These are phyloP conservation scores for Aspergillus baeticus DNA, from an alignment of 495 filamentous ascomycete species.

Conservation along the genomic window DNA sequence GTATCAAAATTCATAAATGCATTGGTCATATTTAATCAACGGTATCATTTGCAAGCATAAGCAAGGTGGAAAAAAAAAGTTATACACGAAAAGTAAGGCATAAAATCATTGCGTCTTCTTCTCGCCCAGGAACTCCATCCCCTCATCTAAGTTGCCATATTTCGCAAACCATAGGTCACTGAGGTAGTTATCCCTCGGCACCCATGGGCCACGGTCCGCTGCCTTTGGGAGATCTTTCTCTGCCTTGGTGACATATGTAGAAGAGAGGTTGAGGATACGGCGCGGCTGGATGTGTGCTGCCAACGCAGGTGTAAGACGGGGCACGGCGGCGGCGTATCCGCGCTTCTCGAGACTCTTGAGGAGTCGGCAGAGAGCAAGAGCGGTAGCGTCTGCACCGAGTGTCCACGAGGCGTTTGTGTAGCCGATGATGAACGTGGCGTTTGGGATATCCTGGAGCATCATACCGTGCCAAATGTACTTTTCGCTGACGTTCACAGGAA, in stretches of 20 bases:
- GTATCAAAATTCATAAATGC: background rate
- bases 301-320: constrained; percentile 33
- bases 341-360: constrained; percentile 40
- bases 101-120: constrained; percentile 24
- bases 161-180: constrained; percentile 50
- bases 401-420: constrained; percentile 63
- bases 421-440: constrained; percentile 54
- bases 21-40: background rate
- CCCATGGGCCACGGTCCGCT: constrained; percentile 52
- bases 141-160: constrained; percentile 44
- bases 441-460: constrained; percentile 62
- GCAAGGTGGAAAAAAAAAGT: constrained; percentile 1
- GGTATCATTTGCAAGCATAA: background rate
- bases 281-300: constrained; percentile 31
- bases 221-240: constrained; percentile 40
- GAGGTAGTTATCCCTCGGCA: constrained; percentile 52
- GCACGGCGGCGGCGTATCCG: constrained; percentile 36
- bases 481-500: constrained; percentile 41
- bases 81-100: background rate
- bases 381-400: constrained; percentile 54
- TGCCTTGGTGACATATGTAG: constrained; percentile 50
- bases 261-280: constrained; percentile 45
- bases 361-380: constrained; percentile 44
- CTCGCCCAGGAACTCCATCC: constrained; percentile 34
- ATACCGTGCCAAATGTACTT: constrained; percentile 58